phyloP scores from a whole-genome alignment of 805 yeast species.

The Starmerella tilneyi region DNA sequence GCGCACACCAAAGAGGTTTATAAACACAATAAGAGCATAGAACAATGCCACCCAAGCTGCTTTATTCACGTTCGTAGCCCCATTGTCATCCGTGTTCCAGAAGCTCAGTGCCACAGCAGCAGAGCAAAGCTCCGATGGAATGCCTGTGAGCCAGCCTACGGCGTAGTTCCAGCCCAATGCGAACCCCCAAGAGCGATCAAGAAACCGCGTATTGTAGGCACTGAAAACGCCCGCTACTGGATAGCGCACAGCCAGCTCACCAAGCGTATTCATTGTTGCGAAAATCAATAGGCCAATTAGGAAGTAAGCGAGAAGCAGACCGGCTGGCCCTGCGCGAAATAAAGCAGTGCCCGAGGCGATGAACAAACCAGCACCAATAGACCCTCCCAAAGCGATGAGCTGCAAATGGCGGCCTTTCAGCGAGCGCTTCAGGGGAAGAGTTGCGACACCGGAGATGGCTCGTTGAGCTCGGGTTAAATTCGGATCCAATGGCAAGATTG shows the following conservation, averaged over 20 bases:
- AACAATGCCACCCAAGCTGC: conserved; percentile 50
- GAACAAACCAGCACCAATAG: conserved; percentile 65
- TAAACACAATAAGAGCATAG: conserved; percentile 38
- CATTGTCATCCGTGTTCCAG: conserved; percentile 40
- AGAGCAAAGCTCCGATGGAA: conserved; percentile 51
- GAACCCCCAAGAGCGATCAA: conserved; percentile 45
- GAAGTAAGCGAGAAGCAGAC: conserved; percentile 45
- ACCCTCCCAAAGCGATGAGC: conserved; percentile 64
- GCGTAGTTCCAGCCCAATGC: conserved; percentile 46
- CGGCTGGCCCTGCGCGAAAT: conserved; percentile 50
- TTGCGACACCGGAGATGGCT: conserved; percentile 36
- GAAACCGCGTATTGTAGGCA: conserved; percentile 48
- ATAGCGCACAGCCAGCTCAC: conserved; percentile 58
- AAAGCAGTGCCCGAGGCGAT: conserved; percentile 60
- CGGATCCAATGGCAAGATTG: conserved; percentile 31
- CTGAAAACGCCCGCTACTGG: conserved; percentile 55
- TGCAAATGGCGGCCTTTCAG: conserved; percentile 49
- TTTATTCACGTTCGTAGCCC: conserved; percentile 37
- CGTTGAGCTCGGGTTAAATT: conserved; percentile 27
- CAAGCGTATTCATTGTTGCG: conserved; percentile 55
- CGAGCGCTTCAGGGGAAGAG: conserved; percentile 39
- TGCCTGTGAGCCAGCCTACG: conserved; percentile 40
- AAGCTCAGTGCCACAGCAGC: conserved; percentile 46
- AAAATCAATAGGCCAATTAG: conserved; percentile 54
- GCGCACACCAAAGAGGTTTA: conserved; percentile 47